Base-by-base conservation (phyloP, 495 filamentous ascomycete genomes). In the Penicillium waksmanii region DNA sequence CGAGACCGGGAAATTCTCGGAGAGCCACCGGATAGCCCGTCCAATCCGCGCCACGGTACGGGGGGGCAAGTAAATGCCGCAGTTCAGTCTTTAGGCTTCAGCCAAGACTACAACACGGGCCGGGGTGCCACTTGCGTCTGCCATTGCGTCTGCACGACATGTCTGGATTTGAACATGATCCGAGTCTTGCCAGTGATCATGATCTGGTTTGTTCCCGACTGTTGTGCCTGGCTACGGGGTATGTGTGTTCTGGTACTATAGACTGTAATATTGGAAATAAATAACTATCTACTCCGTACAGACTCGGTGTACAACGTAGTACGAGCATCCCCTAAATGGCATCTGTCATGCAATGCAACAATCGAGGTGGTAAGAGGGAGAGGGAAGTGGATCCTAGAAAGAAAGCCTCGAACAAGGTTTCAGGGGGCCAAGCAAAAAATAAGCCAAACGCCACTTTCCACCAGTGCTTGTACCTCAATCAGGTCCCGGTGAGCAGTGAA, bases 11-110 rank as follows among this genome's bases (percentile, higher is more conserved):
- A 19, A 60, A 60, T 52, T 38, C 18, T 58, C 66, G 64, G 66
- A 42, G 44, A 13, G 52, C 50, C 23, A 9, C 61, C 66, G 66
- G 63, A 40, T 48, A 9, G 9, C 6, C 7, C 15, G 58, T 54
- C 67, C 65, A 67, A 68, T 70, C 62, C 42, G 9, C 31, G 56
- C 1, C 55, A 33, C 62, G 59, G 67, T 55, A 60, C 27, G 27
- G 27, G 8, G 8, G 27, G 1, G 8, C 27, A 31, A 31, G 6
- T 62, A 62, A 68, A 62, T 63, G 18, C 57, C 62, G 55, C 60
- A 61, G 10, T n/a, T n/a, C 19, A 35, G 21, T 3, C 38, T 33
- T 65, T 44, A 48, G 58, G 38, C 46, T 57, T 51, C 33, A 27
- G 61, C 56, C 38, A 55, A 59, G 61, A 13, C 38, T 44, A n/a